Evolutionary conservation across 208 protist species (phyloP).

Genomic region (Leishmania major): DNA sequence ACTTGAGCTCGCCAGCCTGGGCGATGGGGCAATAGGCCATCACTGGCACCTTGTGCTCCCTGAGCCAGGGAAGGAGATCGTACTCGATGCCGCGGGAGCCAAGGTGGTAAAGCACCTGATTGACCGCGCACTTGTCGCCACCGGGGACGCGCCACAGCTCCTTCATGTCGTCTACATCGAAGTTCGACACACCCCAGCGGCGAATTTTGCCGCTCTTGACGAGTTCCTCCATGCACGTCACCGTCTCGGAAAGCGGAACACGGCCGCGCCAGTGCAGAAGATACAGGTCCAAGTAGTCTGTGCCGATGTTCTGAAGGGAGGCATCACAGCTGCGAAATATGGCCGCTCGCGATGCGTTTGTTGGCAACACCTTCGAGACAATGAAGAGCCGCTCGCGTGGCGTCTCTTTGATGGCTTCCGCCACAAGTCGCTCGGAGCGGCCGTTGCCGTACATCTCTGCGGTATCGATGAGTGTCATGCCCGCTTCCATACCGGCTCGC

Average conservation of each 20-base stretch:
- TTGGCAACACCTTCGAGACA: conserved; percentile 93
- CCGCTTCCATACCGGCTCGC: conserved; percentile 32
- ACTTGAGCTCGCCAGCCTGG: conserved; percentile 56
- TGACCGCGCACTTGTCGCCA: conserved; percentile 62
- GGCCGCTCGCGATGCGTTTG: conserved; percentile 66
- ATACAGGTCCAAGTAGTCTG: conserved; percentile 90
- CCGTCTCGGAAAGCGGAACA: conserved; percentile 63
- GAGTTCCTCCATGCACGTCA: conserved; percentile 78
- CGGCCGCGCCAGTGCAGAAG: conserved; percentile 89
- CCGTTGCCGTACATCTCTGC: conserved; percentile 64
- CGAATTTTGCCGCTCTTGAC: conserved; percentile 73
- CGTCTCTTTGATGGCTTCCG: conserved; percentile 33
- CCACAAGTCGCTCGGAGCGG: conserved; percentile 44
- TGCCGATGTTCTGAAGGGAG: conserved; percentile 60
- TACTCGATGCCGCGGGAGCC: conserved; percentile 78
- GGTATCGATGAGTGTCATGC: conserved; percentile 55
- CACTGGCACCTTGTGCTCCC: conserved; percentile 50
- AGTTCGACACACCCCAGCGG: conserved; percentile 89
- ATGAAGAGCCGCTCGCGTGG: conserved; percentile 88
- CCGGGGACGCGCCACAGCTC: conserved; percentile 54
- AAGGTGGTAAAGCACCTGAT: conserved; percentile 85
- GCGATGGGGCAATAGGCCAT: conserved; percentile 86
- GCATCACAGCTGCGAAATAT: conserved; percentile 74
- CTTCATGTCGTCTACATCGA: conserved; percentile 64
- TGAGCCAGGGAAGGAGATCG: conserved; percentile 63